phyloP scores from a whole-genome alignment of 345 rosid species.

The Chamaenerion angustifolium region DNA sequence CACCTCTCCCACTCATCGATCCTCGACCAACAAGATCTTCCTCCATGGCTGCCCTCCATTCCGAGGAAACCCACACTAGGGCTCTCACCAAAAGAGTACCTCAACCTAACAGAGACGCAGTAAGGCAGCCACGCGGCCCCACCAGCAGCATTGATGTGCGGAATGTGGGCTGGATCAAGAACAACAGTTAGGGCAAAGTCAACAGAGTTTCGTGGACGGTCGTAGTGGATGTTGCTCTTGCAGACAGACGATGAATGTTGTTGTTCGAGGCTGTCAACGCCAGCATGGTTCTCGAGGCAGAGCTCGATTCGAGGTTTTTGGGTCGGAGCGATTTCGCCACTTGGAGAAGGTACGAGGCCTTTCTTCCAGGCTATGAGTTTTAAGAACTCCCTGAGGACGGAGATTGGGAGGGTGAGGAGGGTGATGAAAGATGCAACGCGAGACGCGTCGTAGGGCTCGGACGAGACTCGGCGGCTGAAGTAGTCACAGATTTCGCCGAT shows the following conservation, averaged over 20 bases:
- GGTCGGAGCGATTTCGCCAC: conserved; percentile 69
- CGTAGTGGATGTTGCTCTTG: conserved; percentile 81
- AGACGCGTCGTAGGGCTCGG: conserved; percentile 97
- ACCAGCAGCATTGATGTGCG: conserved; percentile 76
- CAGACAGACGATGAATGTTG: conserved; percentile 31
- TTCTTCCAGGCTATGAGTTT: conserved; percentile 97
- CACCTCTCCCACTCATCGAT: conserved; percentile 90
- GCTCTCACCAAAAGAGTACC: conserved; percentile 68
- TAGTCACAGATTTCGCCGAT: conserved; percentile 92
- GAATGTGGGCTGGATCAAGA: conserved; percentile 85
- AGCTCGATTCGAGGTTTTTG: conserved; percentile 88
- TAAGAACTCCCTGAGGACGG: conserved; percentile 81
- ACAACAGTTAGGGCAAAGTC: conserved; percentile 86
- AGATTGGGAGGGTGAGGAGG: conserved; percentile 89
- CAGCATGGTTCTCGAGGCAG: conserved; percentile 86
- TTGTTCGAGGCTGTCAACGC: conserved; percentile 29
- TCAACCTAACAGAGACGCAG: conserved; percentile 79
- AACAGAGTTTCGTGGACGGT: conserved; percentile 65
- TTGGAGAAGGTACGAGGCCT: conserved; percentile 65
- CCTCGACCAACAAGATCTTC: conserved; percentile 76
- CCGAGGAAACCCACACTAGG: conserved; percentile 46
- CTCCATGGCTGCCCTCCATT: conserved; percentile 99
- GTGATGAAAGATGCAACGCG: conserved; percentile 98
- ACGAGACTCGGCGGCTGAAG: conserved; percentile 94
- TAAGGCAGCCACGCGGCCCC: conserved; percentile 99